Conservation (phyloP, 345 rosid species). For the Punica granatum region DNA sequence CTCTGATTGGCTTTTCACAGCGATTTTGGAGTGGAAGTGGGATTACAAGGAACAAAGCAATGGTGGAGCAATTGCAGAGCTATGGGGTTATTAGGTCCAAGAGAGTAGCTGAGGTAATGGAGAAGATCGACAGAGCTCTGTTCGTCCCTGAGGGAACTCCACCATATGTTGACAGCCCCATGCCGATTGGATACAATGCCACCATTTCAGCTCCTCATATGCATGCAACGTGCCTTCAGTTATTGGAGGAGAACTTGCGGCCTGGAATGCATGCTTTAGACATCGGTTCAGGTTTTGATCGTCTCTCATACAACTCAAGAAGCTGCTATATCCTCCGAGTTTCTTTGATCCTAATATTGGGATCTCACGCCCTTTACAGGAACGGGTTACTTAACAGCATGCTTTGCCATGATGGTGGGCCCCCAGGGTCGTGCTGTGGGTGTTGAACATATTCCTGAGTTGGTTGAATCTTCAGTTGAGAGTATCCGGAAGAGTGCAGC, state of each 20-base stretch:
- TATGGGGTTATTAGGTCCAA: slow-evolving; percentile 58
- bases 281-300: slow-evolving; percentile 82
- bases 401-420: slow-evolving; percentile 94
- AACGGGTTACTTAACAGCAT: slow-evolving; percentile 92
- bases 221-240: slow-evolving; percentile 92
- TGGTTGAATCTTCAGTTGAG: slow-evolving; percentile 56
- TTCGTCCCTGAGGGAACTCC: slow-evolving; percentile 67
- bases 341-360: background rate
- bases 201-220: slow-evolving; percentile 98
- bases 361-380: slow-evolving; percentile 30
- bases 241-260: slow-evolving; percentile 68
- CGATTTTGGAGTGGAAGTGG: slow-evolving; percentile 42
- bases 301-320: background rate
- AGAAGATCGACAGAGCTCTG: slow-evolving; percentile 66
- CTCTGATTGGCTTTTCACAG: slow-evolving; percentile 20
- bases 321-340: background rate
- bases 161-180: slow-evolving; percentile 75
- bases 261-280: slow-evolving; percentile 94
- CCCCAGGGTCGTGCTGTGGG: slow-evolving; percentile 81
- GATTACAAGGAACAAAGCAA: slow-evolving; percentile 44
- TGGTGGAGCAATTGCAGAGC: slow-evolving; percentile 68
- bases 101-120: slow-evolving; percentile 77
- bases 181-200: slow-evolving; percentile 90
- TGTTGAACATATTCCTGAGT: slow-evolving; percentile 85
- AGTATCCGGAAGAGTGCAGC: slow-evolving; percentile 65